These are phyloP conservation scores for Delonix regia DNA, from an alignment of 306 rosid species.

Conservation along the genomic window DNA sequence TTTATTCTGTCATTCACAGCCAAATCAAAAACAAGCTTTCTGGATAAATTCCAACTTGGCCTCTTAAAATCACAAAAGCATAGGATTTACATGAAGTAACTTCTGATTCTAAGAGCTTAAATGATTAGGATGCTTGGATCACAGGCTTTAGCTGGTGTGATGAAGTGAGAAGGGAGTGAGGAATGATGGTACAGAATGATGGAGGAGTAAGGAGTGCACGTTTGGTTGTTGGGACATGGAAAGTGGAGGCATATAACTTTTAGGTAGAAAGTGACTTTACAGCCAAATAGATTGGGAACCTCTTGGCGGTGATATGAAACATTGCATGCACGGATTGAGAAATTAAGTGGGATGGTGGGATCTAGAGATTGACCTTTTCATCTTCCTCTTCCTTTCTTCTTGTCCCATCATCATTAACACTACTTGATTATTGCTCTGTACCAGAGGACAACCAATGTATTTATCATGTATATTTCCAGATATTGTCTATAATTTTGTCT, in stretches of 20 bases:
- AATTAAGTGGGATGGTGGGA: constrained; percentile 23
- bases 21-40: neutral
- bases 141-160: constrained; percentile 21
- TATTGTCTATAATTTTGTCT: neutral
- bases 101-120: neutral
- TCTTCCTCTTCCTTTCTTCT: neutral
- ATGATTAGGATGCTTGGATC: constrained; percentile 34
- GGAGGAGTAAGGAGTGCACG: constrained; percentile 58
- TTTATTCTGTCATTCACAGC: neutral
- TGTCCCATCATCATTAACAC: constrained; percentile 10
- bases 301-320: constrained; percentile 23
- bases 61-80: no score
- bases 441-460: neutral
- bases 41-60: neutral
- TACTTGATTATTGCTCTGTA: neutral
- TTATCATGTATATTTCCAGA: neutral
- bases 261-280: constrained; percentile 58
- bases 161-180: constrained; percentile 20
- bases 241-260: constrained; percentile 39
- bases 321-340: constrained; percentile 11
- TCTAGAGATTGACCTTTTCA: constrained; percentile 11
- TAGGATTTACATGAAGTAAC: neutral
- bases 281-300: constrained; percentile 42
- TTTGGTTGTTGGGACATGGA: constrained; percentile 55
- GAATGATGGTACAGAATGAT: constrained; percentile 40